Conservation (phyloP, 108 stramenopile genomes). For the Conticribra guillardii region DNA sequence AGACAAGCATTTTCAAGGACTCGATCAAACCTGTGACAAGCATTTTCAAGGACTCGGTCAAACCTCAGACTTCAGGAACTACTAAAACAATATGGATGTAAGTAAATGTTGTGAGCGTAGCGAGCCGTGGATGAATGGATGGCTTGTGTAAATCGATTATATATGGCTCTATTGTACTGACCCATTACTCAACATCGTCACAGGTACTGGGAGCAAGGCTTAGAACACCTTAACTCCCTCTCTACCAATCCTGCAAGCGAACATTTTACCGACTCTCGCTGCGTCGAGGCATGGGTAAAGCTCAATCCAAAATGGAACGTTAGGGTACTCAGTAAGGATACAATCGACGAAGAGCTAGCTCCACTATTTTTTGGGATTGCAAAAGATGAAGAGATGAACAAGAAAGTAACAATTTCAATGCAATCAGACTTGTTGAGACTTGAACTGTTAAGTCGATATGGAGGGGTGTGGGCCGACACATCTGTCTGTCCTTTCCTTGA, state of each 20-base stretch:
- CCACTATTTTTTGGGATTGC: background rate
- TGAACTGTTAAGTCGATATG: slow-evolving; percentile 15
- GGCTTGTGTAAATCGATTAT: too few relatives aligned
- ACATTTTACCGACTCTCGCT: slow-evolving; percentile 3
- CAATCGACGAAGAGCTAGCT: background rate
- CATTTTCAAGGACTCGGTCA: too few relatives aligned
- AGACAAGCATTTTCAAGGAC: too few relatives aligned
- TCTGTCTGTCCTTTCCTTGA: slow-evolving; percentile 5
- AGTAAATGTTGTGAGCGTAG: too few relatives aligned
- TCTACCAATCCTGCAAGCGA: too few relatives aligned
- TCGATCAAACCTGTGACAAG: too few relatives aligned
- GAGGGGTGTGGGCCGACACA: slow-evolving; percentile 9
- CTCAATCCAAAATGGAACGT: slow-evolving; percentile 10
- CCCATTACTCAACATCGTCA: too few relatives aligned
- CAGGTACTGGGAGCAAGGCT: slow-evolving; percentile 16
- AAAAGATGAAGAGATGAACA: background rate
- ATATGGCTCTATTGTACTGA: too few relatives aligned
- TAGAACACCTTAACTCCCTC: slow-evolving; percentile 4
- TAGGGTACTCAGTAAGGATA: background rate
- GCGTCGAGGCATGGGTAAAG: slow-evolving; percentile 3
- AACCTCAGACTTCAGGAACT: background rate
- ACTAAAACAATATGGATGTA: slow-evolving; percentile 8
- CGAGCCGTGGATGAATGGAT: too few relatives aligned
- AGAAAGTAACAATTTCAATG: background rate
- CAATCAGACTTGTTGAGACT: slow-evolving; percentile 3